phyloP scores from a whole-genome alignment of 345 rosid species.

The Salix udensis region DNA sequence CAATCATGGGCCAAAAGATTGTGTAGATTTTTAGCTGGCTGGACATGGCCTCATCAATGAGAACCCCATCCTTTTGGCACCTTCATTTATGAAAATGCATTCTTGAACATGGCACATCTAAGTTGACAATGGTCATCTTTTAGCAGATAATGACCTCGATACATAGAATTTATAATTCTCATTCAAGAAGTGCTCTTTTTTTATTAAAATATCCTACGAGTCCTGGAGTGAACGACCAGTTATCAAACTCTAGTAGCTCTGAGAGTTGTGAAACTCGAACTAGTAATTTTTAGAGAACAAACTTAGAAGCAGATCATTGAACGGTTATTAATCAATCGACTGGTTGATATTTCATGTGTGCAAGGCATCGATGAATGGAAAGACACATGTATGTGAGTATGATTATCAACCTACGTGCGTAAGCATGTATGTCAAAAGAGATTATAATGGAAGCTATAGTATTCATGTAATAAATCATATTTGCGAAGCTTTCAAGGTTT shows the following conservation, averaged over 20 bases:
- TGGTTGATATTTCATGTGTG: not conserved
- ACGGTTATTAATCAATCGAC: not conserved
- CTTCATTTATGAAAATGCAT: conserved; percentile 2
- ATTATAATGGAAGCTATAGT: not conserved
- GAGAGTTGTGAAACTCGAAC: too few relatives aligned
- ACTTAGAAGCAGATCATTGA: rapidly evolving
- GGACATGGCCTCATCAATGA: conserved; percentile 5
- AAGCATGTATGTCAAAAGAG: not conserved
- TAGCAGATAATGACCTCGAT: conserved; percentile 2
- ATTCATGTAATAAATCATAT: not conserved
- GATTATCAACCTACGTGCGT: not conserved
- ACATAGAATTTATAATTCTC: too few relatives aligned
- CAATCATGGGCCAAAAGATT: conserved; percentile 20
- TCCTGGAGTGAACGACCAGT: rapidly evolving
- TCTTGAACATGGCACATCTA: not conserved
- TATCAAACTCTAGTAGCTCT: too few relatives aligned
- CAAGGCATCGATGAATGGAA: not conserved
- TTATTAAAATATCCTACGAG: too few relatives aligned
- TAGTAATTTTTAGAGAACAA: too few relatives aligned
- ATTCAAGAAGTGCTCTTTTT: conserved; percentile 7
- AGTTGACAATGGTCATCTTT: conserved; percentile 8
- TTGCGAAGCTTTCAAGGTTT: conserved; percentile 1
- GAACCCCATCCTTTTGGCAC: not conserved
- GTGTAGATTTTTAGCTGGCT: conserved; percentile 15
- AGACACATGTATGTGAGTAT: not conserved